phyloP scores from a whole-genome alignment of 169 alveolate genomes.

The Plasmodium berghei region DNA sequence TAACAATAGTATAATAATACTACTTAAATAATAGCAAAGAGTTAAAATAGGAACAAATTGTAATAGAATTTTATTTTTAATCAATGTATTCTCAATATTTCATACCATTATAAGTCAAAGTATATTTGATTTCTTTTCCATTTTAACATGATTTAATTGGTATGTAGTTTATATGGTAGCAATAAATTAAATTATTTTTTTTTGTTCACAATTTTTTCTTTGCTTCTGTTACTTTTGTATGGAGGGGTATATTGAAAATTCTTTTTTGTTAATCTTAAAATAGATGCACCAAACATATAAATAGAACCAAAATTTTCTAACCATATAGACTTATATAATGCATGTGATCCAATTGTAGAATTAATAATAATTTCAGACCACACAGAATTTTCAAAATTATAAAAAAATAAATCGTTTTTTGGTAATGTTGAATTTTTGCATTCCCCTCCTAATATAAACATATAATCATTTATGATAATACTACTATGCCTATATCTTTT shows the following conservation, averaged over 20 bases:
- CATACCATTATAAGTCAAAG: too few relatives aligned
- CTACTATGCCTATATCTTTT: constrained; percentile 73
- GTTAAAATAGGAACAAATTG: too few relatives aligned
- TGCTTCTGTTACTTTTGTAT: constrained; percentile 22
- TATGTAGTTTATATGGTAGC: background rate
- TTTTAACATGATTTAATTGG: too few relatives aligned
- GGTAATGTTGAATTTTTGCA: constrained; percentile 63
- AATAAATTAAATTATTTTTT: background rate
- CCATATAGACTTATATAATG: constrained; percentile 69
- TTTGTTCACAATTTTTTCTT: background rate
- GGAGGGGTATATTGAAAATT: constrained; percentile 70
- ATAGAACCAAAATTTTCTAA: constrained; percentile 74
- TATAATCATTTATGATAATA: constrained; percentile 60
- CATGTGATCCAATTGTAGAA: constrained; percentile 29
- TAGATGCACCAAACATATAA: constrained; percentile 72
- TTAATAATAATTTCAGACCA: constrained; percentile 72
- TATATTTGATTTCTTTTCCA: too few relatives aligned
- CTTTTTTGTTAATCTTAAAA: constrained; percentile 64
- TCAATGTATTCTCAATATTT: too few relatives aligned
- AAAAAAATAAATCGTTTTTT: constrained; percentile 62
- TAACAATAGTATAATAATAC: too few relatives aligned
- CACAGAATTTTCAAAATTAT: constrained; percentile 63
- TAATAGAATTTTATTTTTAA: too few relatives aligned
- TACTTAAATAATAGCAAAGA: too few relatives aligned
- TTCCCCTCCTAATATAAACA: constrained; percentile 75